A percentile compares a stretch with the other conserved stretches of the same genome.
phyloP scores from a whole-genome alignment of 23 red algal genomes.

The Pyropia yezoensis region DNA sequence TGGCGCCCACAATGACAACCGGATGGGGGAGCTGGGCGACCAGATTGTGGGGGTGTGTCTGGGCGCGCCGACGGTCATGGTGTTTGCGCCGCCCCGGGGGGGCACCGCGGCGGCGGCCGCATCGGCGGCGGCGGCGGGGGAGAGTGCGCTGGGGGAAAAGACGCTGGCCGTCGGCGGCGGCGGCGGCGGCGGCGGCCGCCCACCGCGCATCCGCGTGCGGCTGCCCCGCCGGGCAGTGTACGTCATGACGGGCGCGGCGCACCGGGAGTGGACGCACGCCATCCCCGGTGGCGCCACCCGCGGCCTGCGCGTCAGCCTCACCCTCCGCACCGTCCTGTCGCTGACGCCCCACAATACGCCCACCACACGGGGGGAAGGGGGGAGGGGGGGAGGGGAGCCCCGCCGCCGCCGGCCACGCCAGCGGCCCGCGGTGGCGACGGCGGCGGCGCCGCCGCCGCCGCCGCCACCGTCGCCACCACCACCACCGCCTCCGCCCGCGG shows the following conservation, averaged over 20 bases:
- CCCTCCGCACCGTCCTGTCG: conserved; percentile 22
- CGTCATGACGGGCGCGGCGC: conserved; percentile 53
- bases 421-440: too few species aligned
- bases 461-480: too few species aligned
- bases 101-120: neutral
- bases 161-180: too few species aligned
- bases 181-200: too few species aligned
- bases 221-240: conserved; percentile 41
- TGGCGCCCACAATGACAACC: conserved; percentile 63
- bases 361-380: too few species aligned
- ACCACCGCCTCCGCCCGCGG: too few species aligned
- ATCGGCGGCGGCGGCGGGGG: too few species aligned
- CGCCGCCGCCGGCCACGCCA: too few species aligned
- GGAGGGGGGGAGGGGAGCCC: too few species aligned
- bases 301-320: conserved; percentile 40
- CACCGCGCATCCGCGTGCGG: conserved; percentile 7
- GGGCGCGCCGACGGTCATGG: conserved; percentile 36
- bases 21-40: conserved; percentile 51
- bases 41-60: conserved; percentile 59
- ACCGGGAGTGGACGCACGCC: conserved; percentile 47
- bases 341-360: too few species aligned
- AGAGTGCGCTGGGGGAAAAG: too few species aligned
- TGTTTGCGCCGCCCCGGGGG: conserved; percentile 31
- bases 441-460: too few species aligned
- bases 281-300: conserved; percentile 34